A percentile compares a stretch with the other conserved stretches of the same genome.
These are phyloP conservation scores for Saprolegnia diclina DNA, from an alignment of 352 stramenopile species.

Conservation along the genomic window DNA sequence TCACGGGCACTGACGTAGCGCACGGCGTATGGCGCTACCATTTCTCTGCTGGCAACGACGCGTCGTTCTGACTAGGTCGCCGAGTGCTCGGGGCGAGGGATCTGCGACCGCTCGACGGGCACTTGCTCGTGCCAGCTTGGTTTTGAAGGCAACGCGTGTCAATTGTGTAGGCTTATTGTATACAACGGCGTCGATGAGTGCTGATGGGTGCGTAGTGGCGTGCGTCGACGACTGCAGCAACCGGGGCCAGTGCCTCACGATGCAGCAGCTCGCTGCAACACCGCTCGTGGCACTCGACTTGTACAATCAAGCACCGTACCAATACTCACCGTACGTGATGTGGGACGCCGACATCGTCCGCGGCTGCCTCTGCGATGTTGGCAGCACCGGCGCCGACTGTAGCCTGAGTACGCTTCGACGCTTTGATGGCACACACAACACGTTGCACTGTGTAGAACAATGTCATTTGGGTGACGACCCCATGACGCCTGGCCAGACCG, in stretches of 20 bases:
- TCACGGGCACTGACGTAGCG: slow-evolving; percentile 40
- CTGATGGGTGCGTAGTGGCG: slow-evolving; percentile 28
- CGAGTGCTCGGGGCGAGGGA: slow-evolving; percentile 62
- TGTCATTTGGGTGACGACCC: slow-evolving; percentile 67
- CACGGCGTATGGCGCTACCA: slow-evolving; percentile 30
- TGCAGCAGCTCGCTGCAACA: slow-evolving; percentile 49
- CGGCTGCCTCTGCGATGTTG: slow-evolving; percentile 67
- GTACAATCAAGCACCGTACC: slow-evolving; percentile 38
- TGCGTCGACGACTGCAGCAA: slow-evolving; percentile 47
- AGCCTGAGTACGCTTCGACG: slow-evolving; percentile 32
- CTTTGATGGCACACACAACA: neutral
- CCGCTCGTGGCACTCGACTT: slow-evolving; percentile 45
- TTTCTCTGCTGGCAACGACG: no score
- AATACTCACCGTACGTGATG: slow-evolving; percentile 40
- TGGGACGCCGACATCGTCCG: slow-evolving; percentile 77
- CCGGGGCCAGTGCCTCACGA: slow-evolving; percentile 63
- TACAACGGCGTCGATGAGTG: neutral
- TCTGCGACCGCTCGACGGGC: slow-evolving; percentile 58
- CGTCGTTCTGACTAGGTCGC: slow-evolving; percentile 14
- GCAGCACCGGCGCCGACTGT: slow-evolving; percentile 50
- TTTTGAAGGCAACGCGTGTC: slow-evolving; percentile 68
- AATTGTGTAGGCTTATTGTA: slow-evolving; percentile 32
- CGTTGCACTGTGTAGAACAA: slow-evolving; percentile 28
- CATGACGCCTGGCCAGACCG: slow-evolving; percentile 45
- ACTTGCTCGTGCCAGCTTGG: slow-evolving; percentile 75